These are phyloP conservation scores for Coffea humblotiana DNA, from an alignment of 305 asterid genomes.

Conservation along the genomic window DNA sequence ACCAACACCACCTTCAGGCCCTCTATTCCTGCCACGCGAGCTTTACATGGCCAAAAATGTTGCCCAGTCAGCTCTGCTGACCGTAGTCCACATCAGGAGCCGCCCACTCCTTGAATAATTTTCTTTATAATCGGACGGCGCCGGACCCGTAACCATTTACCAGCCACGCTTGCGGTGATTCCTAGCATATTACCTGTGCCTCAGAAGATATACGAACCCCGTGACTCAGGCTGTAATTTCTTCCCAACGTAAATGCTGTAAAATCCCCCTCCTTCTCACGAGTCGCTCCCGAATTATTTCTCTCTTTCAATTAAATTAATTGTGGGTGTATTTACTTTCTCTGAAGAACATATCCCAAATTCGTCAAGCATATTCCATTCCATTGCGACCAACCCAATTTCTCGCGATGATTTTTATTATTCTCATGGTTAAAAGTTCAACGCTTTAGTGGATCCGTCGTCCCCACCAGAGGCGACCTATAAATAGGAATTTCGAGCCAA, in stretches of 20 bases:
- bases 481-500: slow-evolving; percentile 5
- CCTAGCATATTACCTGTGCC: background rate
- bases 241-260: background rate
- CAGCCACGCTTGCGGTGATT: slow-evolving; percentile 24
- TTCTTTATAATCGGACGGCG: slow-evolving; percentile 16
- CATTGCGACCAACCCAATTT: background rate
- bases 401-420: background rate
- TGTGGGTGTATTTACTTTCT: background rate
- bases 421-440: background rate
- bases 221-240: slow-evolving; percentile 9
- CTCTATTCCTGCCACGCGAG: too few relatives aligned
- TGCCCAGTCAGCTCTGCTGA: background rate
- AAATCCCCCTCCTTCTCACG: background rate
- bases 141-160: background rate
- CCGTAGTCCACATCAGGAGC: background rate
- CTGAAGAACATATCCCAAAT: slow-evolving; percentile 1
- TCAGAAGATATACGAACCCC: slow-evolving; percentile 8
- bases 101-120: background rate
- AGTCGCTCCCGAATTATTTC: background rate
- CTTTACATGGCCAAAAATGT: background rate
- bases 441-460: background rate
- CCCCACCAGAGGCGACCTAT: slow-evolving; percentile 4
- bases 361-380: slow-evolving; percentile 11
- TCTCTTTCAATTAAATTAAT: too few relatives aligned
- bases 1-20: background rate